Evolutionary conservation across 75 land plant species (phyloP).

Genomic region (Pinus tabuliformis): DNA sequence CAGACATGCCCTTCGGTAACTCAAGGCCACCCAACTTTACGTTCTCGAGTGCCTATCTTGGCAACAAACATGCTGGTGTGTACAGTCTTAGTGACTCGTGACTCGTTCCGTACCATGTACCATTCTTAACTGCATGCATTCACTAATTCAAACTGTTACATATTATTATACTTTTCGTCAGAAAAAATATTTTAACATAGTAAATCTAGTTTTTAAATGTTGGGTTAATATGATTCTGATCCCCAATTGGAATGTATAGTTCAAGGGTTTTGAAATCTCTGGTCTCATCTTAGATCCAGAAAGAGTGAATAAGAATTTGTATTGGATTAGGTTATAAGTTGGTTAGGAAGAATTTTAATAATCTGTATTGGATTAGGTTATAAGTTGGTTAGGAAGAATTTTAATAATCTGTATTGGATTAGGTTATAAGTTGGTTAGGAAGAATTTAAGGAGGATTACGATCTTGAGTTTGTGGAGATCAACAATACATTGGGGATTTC

Average conservation of each 20-base stretch:
- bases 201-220: too few relatives aligned
- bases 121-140: conserved; percentile 71
- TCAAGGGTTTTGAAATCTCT: conserved; percentile 3
- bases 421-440: not conserved
- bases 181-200: too few relatives aligned
- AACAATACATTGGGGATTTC: conserved; percentile 30
- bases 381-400: too few relatives aligned
- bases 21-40: conserved; percentile 54
- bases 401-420: not conserved
- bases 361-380: too few relatives aligned
- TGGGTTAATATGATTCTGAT: too few relatives aligned
- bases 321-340: not conserved
- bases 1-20: conserved; percentile 69
- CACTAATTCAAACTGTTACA: conserved; percentile 10
- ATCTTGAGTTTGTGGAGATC: conserved; percentile 64
- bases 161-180: too few relatives aligned
- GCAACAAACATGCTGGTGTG: conserved; percentile 59
- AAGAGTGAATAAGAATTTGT: not conserved
- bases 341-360: too few relatives aligned
- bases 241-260: conserved; percentile 1
- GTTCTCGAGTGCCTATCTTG: conserved; percentile 61
- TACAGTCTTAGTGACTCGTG: conserved; percentile 74
- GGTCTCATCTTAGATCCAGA: conserved; percentile 13
- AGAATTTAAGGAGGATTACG: conserved; percentile 21
- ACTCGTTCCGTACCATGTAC: conserved; percentile 55